phyloP scores from a whole-genome alignment of 805 yeast genomes.

The Saccharomyces mikatae region DNA sequence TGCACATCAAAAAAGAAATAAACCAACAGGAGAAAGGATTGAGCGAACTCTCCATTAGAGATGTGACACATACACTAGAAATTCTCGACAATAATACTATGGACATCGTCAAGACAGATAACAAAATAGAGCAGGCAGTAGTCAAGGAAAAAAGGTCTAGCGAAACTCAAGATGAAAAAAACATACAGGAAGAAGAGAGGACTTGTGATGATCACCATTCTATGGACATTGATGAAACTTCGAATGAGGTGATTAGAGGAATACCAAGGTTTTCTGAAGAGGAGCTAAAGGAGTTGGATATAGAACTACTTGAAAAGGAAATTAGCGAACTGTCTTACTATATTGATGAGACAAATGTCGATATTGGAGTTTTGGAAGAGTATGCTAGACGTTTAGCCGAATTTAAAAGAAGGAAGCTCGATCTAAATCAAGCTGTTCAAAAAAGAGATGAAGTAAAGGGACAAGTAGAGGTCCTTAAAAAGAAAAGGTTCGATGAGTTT shows the following conservation, averaged over 20 bases:
- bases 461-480: constrained; percentile 59
- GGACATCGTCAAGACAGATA: neutral
- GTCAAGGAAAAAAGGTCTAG: neutral
- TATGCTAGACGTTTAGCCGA: constrained; percentile 63
- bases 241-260: constrained; percentile 17
- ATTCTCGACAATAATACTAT: constrained; percentile 10
- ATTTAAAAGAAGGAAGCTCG: constrained; percentile 52
- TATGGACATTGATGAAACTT: constrained; percentile 28
- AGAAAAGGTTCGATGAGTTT: constrained; percentile 74
- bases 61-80: constrained; percentile 34
- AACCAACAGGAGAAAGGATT: constrained; percentile 36
- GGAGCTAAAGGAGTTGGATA: constrained; percentile 42
- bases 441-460: constrained; percentile 57
- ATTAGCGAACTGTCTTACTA: constrained; percentile 48
- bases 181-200: neutral
- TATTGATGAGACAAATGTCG: constrained; percentile 51
- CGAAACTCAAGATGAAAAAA: constrained; percentile 1
- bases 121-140: constrained; percentile 12
- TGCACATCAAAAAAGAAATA: constrained; percentile 35
- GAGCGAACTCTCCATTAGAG: constrained; percentile 41
- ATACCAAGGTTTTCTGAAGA: constrained; percentile 42
- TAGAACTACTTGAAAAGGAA: constrained; percentile 41
- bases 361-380: constrained; percentile 67
- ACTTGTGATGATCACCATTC: constrained; percentile 1
- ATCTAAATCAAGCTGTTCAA: constrained; percentile 59